Evolutionary conservation across 345 rosid genomes (phyloP).

Genomic region (Dovyalis caffra): DNA sequence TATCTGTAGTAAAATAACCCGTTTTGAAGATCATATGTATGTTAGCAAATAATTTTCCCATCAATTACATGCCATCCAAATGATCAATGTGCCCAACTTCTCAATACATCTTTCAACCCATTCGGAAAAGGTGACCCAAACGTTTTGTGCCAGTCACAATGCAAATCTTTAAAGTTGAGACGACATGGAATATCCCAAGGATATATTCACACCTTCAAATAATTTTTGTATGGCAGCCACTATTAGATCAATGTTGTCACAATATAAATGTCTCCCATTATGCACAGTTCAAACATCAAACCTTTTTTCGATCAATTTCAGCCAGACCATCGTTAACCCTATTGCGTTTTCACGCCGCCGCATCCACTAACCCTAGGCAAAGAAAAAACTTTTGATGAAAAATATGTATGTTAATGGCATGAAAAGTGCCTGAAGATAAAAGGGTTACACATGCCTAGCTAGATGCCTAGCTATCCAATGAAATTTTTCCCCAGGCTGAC

Average conservation of each 20-base stretch:
- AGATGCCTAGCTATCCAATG: background rate
- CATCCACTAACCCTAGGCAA: background rate
- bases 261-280: slow-evolving; percentile 18
- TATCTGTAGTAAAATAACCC: too few relatives aligned
- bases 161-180: too few relatives aligned
- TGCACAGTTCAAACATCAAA: too few relatives aligned
- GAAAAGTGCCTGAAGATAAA: background rate
- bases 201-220: background rate
- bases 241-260: too few relatives aligned
- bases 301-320: background rate
- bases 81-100: background rate
- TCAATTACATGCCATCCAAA: background rate
- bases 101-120: too few relatives aligned
- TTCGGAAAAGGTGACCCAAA: too few relatives aligned
- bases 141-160: too few relatives aligned
- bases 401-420: background rate
- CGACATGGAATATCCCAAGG: slow-evolving; percentile 13
- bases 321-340: background rate
- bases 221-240: background rate
- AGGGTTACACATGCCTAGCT: too few relatives aligned
- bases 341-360: slow-evolving; percentile 12
- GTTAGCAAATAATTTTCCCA: background rate
- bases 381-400: background rate
- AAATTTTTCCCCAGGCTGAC: background rate
- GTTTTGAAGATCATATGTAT: too few relatives aligned